Conservation (phyloP, 148 eudicot species). For the Rhododendron ferrugineum region DNA sequence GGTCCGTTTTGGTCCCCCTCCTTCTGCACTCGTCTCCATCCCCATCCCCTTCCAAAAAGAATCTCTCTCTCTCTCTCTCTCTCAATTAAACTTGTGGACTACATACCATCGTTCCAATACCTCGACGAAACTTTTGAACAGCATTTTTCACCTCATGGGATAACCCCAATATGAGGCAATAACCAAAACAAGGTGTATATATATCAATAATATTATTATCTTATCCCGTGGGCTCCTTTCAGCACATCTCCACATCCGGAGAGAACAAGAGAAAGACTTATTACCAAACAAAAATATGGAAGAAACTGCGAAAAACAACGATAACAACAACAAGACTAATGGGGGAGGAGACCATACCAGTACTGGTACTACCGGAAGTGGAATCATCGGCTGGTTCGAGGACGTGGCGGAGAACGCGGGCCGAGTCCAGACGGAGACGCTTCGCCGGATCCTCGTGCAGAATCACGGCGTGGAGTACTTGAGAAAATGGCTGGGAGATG, state of each 20-base stretch:
- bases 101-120: slow-evolving; percentile 3
- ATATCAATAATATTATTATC: background rate
- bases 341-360: background rate
- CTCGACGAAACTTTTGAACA: background rate
- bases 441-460: slow-evolving; percentile 35
- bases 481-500: slow-evolving; percentile 39
- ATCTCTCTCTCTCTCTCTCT: background rate
- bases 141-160: background rate
- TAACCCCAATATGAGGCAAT: background rate
- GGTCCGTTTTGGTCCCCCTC: slow-evolving; percentile 7
- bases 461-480: slow-evolving; percentile 57
- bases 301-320: background rate
- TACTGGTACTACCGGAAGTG: background rate
- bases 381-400: slow-evolving; percentile 48
- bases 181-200: background rate
- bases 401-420: slow-evolving; percentile 37
- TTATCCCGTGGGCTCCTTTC: background rate
- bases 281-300: slow-evolving; percentile 5
- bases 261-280: background rate
- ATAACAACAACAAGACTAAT: background rate
- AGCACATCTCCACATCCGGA: background rate
- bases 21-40: background rate
- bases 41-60: background rate
- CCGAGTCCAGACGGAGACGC: slow-evolving; percentile 43
- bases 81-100: background rate